Percentiles rank a stretch among this genome's conserved stretches.
Evolutionary conservation across 768 basidiomycete genomes (phyloP).

Genomic region (Collybia mongolica): DNA sequence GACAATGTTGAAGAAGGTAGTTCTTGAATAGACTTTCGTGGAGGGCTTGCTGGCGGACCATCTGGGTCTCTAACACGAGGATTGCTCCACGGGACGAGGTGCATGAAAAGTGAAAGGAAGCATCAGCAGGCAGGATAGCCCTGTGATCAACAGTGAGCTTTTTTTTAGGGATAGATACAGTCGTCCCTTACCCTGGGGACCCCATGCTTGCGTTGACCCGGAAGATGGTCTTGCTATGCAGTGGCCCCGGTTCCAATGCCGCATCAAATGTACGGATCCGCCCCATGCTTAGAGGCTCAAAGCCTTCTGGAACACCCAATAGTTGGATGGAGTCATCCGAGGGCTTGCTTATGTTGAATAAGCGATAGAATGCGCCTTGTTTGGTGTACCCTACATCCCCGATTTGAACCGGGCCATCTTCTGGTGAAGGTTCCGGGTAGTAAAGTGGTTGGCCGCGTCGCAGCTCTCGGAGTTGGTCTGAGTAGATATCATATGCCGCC

Average conservation of each 20-base stretch:
- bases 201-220: neutral
- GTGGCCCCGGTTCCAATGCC: slow-evolving; percentile 10
- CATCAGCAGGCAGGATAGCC: neutral
- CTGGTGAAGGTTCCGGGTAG: slow-evolving; percentile 10
- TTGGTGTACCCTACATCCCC: slow-evolving; percentile 13
- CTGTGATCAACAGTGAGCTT: neutral
- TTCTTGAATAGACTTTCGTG: slow-evolving; percentile 1
- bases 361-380: slow-evolving; percentile 11
- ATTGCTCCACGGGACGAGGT: slow-evolving; percentile 3
- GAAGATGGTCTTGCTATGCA: slow-evolving; percentile 6
- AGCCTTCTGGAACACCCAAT: slow-evolving; percentile 9
- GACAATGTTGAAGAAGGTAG: slow-evolving; percentile 2
- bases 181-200: neutral
- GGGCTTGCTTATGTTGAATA: slow-evolving; percentile 8
- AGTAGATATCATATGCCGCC: slow-evolving; percentile 12
- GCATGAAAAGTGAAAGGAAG: slow-evolving; percentile 3
- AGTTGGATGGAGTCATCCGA: slow-evolving; percentile 8
- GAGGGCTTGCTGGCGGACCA: slow-evolving; percentile 1
- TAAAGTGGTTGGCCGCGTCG: slow-evolving; percentile 11
- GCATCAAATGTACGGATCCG: slow-evolving; percentile 5
- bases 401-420: slow-evolving; percentile 9
- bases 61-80: slow-evolving; percentile 1
- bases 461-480: slow-evolving; percentile 7
- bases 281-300: slow-evolving; percentile 6
- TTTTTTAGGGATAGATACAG: no score